phyloP scores from a whole-genome alignment of 1,284 basidiomycete species.

The Cutaneotrichosporon dermatis region DNA sequence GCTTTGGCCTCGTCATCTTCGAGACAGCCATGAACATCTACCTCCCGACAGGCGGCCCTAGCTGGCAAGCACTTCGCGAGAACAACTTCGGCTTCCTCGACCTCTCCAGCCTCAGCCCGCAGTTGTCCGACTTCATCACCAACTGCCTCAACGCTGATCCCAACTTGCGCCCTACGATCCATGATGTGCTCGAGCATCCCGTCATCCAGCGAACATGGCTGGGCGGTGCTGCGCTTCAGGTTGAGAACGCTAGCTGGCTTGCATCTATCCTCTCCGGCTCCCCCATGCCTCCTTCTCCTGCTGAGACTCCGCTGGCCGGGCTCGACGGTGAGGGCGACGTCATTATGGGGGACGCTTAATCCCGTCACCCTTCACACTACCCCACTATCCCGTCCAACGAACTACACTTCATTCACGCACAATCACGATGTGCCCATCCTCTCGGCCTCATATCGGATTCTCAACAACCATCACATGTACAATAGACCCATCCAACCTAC shows the following conservation, averaged over 20 bases:
- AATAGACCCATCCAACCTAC: background rate
- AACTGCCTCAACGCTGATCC: slow-evolving; percentile 76
- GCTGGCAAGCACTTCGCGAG: slow-evolving; percentile 88
- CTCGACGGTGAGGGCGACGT: slow-evolving; percentile 20
- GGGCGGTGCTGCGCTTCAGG: slow-evolving; percentile 46
- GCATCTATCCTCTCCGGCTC: slow-evolving; percentile 32
- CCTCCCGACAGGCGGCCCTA: slow-evolving; percentile 88
- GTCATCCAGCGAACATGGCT: slow-evolving; percentile 64
- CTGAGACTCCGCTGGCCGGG: background rate
- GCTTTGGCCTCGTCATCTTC: slow-evolving; percentile 90
- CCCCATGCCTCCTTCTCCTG: background rate
- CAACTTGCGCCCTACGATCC: slow-evolving; percentile 58
- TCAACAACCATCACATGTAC: background rate
- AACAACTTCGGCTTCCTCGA: slow-evolving; percentile 91
- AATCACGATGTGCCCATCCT: background rate
- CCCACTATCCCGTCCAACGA: background rate
- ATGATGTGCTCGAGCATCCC: slow-evolving; percentile 60
- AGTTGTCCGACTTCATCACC: slow-evolving; percentile 66
- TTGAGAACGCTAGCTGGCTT: slow-evolving; percentile 44
- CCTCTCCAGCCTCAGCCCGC: slow-evolving; percentile 62
- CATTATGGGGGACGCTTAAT: slow-evolving; percentile 14
- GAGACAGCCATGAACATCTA: slow-evolving; percentile 94
- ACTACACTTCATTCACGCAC: background rate
- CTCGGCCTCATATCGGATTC: background rate
- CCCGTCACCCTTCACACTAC: too few species aligned